Evolutionary conservation across 2,329 filamentous ascomycete genomes (phyloP), one percentile per base, ranked within the genome.

Genomic region (Hymenoscyphus albidus): DNA sequence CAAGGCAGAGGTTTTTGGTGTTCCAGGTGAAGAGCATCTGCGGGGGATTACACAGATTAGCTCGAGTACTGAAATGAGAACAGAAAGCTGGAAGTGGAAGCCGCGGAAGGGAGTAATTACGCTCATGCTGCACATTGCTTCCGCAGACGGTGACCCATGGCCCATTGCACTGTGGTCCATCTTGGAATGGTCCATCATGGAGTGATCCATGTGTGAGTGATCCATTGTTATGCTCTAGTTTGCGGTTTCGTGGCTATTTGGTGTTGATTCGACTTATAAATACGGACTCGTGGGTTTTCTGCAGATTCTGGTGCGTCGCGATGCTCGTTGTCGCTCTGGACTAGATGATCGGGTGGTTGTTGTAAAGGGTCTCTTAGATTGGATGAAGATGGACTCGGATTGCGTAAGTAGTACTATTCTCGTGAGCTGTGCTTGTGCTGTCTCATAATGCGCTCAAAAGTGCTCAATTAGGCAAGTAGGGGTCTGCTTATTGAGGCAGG

Each of bases 11-110:
- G 79, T 98, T 90, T 64, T 83, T 86, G 2, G 93, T 94, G 77
- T 93, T 87, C 94, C 94, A 99, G 67, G 93, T 98, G 82, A 99
- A 99, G 70, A 98, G 87, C 94, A 97, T 98, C 93, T 97, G 71
- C 5, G 59, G 32, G 27, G 18, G 27, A 12, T 54, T 57, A 38
- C 55, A 40, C 3, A 13, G 54, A 42, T 5, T 40, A 40, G 40
- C 14, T 44, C 32, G n/a, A 56, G 56, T 40, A 27, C 48, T 27
- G 18, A 27, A 54, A 12, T 27, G 48, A 54, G 1, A 18, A 22
- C 5, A 51, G n/a, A 22, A 9, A 22, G 12, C 27, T 27, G 18
- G 9, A 54, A 2, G 10, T 5, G 35, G 0, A 54, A 42, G 51
- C 14, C 18, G 60, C 5, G 9, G n/a, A 35, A 44, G 1, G n/a